A percentile compares a stretch with the other conserved stretches of the same genome.
Evolutionary conservation across 345 rosid genomes (phyloP).

Genomic region (Hypericum androsaemum): DNA sequence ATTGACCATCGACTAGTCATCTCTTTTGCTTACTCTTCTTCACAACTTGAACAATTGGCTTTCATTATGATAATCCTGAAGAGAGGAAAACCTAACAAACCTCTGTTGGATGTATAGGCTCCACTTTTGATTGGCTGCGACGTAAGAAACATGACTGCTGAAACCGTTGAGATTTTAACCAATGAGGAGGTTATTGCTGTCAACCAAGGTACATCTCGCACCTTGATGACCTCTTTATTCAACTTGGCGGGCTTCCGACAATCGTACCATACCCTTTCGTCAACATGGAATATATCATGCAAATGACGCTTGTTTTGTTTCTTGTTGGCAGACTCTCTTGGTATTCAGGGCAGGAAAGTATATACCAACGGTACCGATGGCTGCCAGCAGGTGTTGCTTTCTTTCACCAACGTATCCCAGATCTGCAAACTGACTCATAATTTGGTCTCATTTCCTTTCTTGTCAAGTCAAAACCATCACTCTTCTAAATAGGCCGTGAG

Average conservation of each 20-base stretch:
- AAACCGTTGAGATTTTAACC: conserved; percentile 63
- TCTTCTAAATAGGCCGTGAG: no score
- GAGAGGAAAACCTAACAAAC: not conserved
- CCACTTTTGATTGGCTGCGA: conserved; percentile 96
- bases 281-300: no score
- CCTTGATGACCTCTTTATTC: not conserved
- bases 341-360: conserved; percentile 92
- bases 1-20: no score
- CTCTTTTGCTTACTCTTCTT: not conserved
- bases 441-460: no score
- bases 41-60: not conserved
- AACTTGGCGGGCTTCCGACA: no score
- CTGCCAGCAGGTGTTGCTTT: conserved; percentile 54
- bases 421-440: not conserved
- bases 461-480: no score
- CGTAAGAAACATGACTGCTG: conserved; percentile 73
- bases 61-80: not conserved
- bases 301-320: no score
- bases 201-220: conserved; percentile 64
- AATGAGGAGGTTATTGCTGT: conserved; percentile 84
- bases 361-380: conserved; percentile 39
- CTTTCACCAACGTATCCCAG: conserved; percentile 6
- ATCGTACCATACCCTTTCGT: no score
- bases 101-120: conserved; percentile 44
- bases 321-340: conserved; percentile 57